Conservation (phyloP, 2,329 filamentous ascomycete species). For the Alternaria gansuensis region DNA sequence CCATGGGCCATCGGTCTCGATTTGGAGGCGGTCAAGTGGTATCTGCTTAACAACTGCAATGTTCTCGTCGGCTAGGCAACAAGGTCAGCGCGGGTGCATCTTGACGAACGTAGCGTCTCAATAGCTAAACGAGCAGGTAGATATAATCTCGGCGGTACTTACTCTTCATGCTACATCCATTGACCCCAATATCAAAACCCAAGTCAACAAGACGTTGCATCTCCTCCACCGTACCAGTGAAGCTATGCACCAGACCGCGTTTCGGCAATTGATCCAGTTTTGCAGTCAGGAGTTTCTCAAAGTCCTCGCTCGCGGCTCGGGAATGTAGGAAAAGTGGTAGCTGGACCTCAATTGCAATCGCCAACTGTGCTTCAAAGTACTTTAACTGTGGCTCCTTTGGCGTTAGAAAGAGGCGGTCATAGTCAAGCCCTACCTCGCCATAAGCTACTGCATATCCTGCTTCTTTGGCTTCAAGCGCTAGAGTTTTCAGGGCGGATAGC, state of each 20-base stretch:
- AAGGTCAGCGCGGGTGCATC: not conserved
- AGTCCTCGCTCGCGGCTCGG: conserved; percentile 84
- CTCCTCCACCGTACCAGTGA: conserved; percentile 87
- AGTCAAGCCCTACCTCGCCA: conserved; percentile 95
- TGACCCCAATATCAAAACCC: conserved; percentile 91
- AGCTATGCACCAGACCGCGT: conserved; percentile 89
- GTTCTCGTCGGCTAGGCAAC: conserved; percentile 66
- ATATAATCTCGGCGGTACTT: conserved; percentile 4
- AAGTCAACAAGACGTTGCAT: conserved; percentile 81
- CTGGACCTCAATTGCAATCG: conserved; percentile 77
- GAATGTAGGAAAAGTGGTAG: conserved; percentile 93
- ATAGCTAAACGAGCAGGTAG: conserved; percentile 8
- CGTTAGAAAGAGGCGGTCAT: conserved; percentile 87
- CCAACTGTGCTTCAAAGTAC: conserved; percentile 84
- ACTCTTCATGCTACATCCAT: conserved; percentile 94
- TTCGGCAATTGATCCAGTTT: conserved; percentile 72
- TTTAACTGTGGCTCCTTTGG: conserved; percentile 80
- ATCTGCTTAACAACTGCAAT: conserved; percentile 83
- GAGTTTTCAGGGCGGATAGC: conserved; percentile 67
- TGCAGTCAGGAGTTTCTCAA: conserved; percentile 69
- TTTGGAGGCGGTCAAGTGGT: conserved; percentile 80
- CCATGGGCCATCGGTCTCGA: conserved; percentile 97
- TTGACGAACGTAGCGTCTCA: not conserved
- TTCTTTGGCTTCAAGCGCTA: conserved; percentile 69
- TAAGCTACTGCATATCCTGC: conserved; percentile 76